phyloP scores from a whole-genome alignment of 129 eudicot genomes.

The Daucus carota region DNA sequence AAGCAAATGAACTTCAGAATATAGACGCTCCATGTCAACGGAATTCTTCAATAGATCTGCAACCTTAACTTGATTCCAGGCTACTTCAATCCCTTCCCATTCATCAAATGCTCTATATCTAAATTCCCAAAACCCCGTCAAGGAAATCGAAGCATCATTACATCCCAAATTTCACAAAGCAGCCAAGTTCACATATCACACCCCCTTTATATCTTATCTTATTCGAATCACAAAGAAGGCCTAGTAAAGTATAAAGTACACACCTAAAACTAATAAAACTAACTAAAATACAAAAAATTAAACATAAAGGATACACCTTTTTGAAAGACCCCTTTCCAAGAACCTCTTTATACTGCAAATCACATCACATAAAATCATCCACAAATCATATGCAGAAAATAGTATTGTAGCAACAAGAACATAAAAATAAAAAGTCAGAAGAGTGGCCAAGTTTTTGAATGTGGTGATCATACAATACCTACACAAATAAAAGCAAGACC shows the following conservation, averaged over 20 bases:
- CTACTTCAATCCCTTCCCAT: constrained; percentile 89
- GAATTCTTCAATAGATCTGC: constrained; percentile 61
- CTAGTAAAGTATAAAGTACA: background rate
- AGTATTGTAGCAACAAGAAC: background rate
- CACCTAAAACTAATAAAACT: background rate
- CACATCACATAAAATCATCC: constrained; percentile 4
- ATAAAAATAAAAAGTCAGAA: background rate
- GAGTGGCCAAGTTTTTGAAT: background rate
- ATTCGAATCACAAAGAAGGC: background rate
- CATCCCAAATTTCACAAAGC: background rate
- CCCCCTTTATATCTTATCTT: too few relatives aligned
- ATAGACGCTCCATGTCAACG: constrained; percentile 70
- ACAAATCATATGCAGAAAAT: background rate
- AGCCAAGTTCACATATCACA: background rate
- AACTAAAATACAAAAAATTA: background rate
- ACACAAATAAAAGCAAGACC: background rate
- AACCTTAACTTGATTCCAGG: constrained; percentile 94
- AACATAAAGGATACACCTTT: constrained; percentile 77
- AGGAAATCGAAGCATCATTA: constrained; percentile 19
- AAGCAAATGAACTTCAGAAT: constrained; percentile 90
- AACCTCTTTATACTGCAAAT: constrained; percentile 86
- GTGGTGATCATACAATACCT: background rate
- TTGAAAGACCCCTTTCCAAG: constrained; percentile 92
- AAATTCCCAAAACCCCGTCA: constrained; percentile 21
- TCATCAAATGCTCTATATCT: constrained; percentile 97